Evolutionary conservation across 2,329 filamentous ascomycete species (phyloP).

Genomic region (Aureobasidium uvarum): DNA sequence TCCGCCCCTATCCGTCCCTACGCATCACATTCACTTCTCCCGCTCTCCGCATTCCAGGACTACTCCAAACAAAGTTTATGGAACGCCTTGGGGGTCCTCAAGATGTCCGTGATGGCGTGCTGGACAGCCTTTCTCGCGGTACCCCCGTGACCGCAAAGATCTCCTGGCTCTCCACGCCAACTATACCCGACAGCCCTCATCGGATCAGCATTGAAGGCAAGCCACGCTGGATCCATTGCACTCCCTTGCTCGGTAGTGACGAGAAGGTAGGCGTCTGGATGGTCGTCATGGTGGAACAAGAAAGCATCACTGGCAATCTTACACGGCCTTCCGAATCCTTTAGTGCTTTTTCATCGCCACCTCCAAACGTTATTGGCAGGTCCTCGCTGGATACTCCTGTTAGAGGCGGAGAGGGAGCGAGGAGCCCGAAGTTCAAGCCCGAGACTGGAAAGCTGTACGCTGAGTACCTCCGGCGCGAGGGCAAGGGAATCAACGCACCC

Average conservation of each 20-base stretch:
- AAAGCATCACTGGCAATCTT: constrained; percentile 36
- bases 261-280: constrained; percentile 50
- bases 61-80: constrained; percentile 52
- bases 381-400: constrained; percentile 14
- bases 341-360: constrained; percentile 22
- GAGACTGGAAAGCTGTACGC: constrained; percentile 37
- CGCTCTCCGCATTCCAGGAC: constrained; percentile 64
- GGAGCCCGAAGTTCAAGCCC: constrained; percentile 31
- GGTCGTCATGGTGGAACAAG: constrained; percentile 48
- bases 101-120: constrained; percentile 41
- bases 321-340: neutral
- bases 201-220: constrained; percentile 32
- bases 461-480: constrained; percentile 39
- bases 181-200: constrained; percentile 25
- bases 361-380: constrained; percentile 8
- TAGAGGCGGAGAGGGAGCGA: constrained; percentile 22
- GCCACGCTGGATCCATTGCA: constrained; percentile 47
- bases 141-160: constrained; percentile 47
- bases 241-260: constrained; percentile 45
- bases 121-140: constrained; percentile 42
- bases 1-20: constrained; percentile 64
- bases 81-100: constrained; percentile 45
- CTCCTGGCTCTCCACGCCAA: constrained; percentile 38
- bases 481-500: constrained; percentile 22
- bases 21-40: constrained; percentile 69